Base-by-base conservation (phyloP, 1,284 basidiomycete genomes). In the Hypsizygus ulmarius region DNA sequence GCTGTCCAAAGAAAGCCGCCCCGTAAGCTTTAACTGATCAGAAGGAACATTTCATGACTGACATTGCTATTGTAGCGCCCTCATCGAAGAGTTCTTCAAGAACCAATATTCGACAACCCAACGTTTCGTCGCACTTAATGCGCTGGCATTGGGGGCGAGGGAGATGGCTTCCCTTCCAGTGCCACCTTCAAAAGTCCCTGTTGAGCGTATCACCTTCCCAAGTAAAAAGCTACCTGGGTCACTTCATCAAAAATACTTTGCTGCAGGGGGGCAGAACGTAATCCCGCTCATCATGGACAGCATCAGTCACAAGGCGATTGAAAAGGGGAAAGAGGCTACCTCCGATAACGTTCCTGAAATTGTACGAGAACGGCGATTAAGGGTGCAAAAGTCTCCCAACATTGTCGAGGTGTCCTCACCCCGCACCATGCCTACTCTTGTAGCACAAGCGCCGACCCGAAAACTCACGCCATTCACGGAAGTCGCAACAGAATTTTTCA, bases 21-120 rank as follows among this genome's bases (percentile, higher is more conserved):
- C 87, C 84, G 91, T 97, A 66, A 64, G 89, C 79, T 12, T n/a
- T 28, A 34, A 41, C 6, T 19, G n/a, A 28, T 29, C 29, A 14
- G 39, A 7, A 30, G 54, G 34, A 45, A 40, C 52, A 19, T 35
- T 11, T n/a, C 15, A 43, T 25, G 18, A 25, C 9, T 35, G 8
- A 50, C 10, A 32, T 27, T 15, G n/a, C 11, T n/a, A 11, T 19
- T 43, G 1, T 61, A 95, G 93, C 3, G 78, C 81, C 39, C 72
- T 96, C n/a, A 84, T 89, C 38, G 92, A 97, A 62, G 91, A 97
- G 60, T 92, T 93, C 66, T 98, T 97, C 70, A 84, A 86, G 51
- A 87, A 89, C 42, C 90, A 95, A 57, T 97, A 96, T 65, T 93
- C 93, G 0, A 80, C 81, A 3, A 79, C 83, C 16, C 93, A 98